Conservation (phyloP, 768 basidiomycete genomes). For the Lactarius indigo region DNA sequence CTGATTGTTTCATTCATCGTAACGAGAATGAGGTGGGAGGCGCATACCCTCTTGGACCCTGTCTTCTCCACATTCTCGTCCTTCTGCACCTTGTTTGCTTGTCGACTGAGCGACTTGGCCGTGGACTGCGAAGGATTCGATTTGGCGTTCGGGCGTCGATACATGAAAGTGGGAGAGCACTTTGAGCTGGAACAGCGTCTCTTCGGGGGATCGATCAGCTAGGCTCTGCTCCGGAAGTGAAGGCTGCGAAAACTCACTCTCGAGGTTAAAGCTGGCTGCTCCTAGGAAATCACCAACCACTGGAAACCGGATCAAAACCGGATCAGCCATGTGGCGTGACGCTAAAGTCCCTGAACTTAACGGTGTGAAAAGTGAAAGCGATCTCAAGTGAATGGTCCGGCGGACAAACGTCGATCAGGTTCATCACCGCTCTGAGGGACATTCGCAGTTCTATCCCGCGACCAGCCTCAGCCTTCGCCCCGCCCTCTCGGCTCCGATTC, state of each 20-base stretch:
- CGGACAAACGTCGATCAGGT: neutral
- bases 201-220: constrained; percentile 46
- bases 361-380: no score
- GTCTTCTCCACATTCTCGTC: constrained; percentile 88
- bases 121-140: constrained; percentile 77
- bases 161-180: constrained; percentile 41
- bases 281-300: neutral
- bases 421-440: neutral
- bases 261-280: constrained; percentile 49
- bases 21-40: no score
- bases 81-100: constrained; percentile 97
- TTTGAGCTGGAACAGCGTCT: constrained; percentile 98
- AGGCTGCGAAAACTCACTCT: constrained; percentile 61
- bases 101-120: constrained; percentile 89
- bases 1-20: no score
- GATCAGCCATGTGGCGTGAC: neutral
- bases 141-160: neutral
- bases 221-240: no score
- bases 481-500: no score
- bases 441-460: neutral
- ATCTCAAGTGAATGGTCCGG: neutral
- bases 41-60: constrained; percentile 86
- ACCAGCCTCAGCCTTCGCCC: no score
- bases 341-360: no score
- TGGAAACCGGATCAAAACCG: no score